A percentile compares a stretch with the other conserved stretches of the same genome.
Conservation (phyloP, 1,139 yeast genomes). For the Saccharomyces hybrid region DNA sequence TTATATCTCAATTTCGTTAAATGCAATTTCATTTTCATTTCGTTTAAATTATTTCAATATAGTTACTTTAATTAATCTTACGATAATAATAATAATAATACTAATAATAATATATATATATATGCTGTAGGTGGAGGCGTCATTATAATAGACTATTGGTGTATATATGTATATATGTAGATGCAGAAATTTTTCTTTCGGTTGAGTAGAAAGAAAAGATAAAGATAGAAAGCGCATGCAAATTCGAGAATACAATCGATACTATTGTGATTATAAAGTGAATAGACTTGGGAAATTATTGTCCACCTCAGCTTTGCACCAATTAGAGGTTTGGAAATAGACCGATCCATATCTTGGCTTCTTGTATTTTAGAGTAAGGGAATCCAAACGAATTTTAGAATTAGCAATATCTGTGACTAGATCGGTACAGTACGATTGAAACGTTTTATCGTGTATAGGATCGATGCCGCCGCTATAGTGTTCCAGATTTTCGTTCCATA, state of each 20-base stretch:
- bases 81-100: slow-evolving; percentile 44
- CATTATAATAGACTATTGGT: background rate
- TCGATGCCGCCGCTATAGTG: slow-evolving; percentile 73
- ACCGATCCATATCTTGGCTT: slow-evolving; percentile 18
- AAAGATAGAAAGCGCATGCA: background rate
- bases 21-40: background rate
- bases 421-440: slow-evolving; percentile 17
- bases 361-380: slow-evolving; percentile 24
- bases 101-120: slow-evolving; percentile 42
- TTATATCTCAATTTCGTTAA: background rate
- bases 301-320: slow-evolving; percentile 9
- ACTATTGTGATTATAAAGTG: background rate
- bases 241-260: background rate
- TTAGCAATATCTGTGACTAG: slow-evolving; percentile 24
- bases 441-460: slow-evolving; percentile 14
- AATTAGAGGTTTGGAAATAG: slow-evolving; percentile 14
- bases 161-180: background rate
- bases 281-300: slow-evolving; percentile 1
- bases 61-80: background rate
- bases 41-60: background rate
- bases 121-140: background rate
- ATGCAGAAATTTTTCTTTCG: background rate
- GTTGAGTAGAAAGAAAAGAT: background rate
- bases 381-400: slow-evolving; percentile 27
- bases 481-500: slow-evolving; percentile 70